Percentiles rank a stretch among this genome's conserved stretches.
Evolutionary conservation across 2,329 filamentous ascomycete species (phyloP).

Genomic region (Fusarium sacchari): DNA sequence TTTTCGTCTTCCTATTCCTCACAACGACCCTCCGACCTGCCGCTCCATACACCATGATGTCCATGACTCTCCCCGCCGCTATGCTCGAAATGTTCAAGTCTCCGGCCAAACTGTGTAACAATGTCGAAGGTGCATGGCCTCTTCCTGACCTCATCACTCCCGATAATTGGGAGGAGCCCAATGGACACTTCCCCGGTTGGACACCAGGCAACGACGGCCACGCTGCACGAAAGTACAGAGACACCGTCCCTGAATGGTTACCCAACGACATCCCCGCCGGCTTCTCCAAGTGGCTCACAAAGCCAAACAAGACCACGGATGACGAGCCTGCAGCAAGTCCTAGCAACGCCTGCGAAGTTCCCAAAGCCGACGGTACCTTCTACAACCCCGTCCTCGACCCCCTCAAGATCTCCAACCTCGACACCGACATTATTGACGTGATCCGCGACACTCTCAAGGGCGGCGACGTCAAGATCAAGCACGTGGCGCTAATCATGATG

Average conservation of each 20-base stretch:
- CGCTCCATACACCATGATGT: slow-evolving; percentile 47
- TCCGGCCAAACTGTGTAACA: slow-evolving; percentile 36
- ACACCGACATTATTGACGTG: slow-evolving; percentile 45
- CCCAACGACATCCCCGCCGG: slow-evolving; percentile 40
- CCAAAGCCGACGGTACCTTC: slow-evolving; percentile 37
- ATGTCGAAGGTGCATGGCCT: slow-evolving; percentile 42
- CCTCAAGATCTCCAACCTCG: slow-evolving; percentile 54
- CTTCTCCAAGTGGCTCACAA: slow-evolving; percentile 44
- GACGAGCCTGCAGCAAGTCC: background rate
- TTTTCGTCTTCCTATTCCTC: slow-evolving; percentile 20
- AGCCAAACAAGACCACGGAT: background rate
- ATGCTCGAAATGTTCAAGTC: slow-evolving; percentile 44
- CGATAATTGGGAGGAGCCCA: slow-evolving; percentile 41
- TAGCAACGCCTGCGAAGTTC: background rate
- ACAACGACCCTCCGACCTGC: slow-evolving; percentile 41
- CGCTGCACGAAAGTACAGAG: slow-evolving; percentile 38
- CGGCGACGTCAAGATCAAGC: slow-evolving; percentile 53
- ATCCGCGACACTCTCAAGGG: slow-evolving; percentile 40
- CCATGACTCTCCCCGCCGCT: slow-evolving; percentile 45
- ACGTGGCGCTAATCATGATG: slow-evolving; percentile 57
- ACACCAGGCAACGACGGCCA: slow-evolving; percentile 43
- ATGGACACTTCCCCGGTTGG: slow-evolving; percentile 46
- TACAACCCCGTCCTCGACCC: slow-evolving; percentile 54
- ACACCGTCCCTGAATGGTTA: slow-evolving; percentile 44
- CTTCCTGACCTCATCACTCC: slow-evolving; percentile 43